Evolutionary conservation across 192 early-diverging fungal species (phyloP), one percentile per base, ranked within the genome.

Genomic region (Geranomyces variabilis): DNA sequence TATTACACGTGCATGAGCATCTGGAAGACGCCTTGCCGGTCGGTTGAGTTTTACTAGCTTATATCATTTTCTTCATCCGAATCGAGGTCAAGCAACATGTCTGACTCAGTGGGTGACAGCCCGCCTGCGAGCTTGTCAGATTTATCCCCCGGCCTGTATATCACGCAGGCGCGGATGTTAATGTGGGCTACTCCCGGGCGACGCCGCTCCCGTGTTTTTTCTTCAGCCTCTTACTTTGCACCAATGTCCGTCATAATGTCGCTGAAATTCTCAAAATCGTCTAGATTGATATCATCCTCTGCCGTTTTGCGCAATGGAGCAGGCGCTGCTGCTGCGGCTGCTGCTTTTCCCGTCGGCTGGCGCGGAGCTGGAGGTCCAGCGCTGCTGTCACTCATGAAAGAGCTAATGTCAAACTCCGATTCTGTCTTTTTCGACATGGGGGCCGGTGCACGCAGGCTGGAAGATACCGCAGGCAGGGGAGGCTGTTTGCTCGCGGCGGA

Each of bases 341-440:
- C 36, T 41, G 36, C 36, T 41, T 41, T 41, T 41, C 36, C 36
- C 10, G 36, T 10, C 36, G 51, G 51, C 24, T 3, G 7, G 51
- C 51, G 19, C 19, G 51, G 15, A 24, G 19, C n/a, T 24, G 51
- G 24, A 3, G 24, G 19, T 53, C n/a, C 51, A 4, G 51, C n/a
- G 24, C 51, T 53, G 30, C 58, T 60, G 17, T 60, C 30, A 26
- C 58, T 60, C 28, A 33, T 33, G 31, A 60, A 60, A 7, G 58
- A 60, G 30, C 58, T 60, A 7, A 60, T 33, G 31, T 60, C 58
- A 33, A 60, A 60, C 8, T 60, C 58, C 58, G 58, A 60, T 9
- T 60, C 58, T 17, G 22, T 33, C 31, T 60, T 60, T 17, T 29
- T 19, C 6, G 22, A 33, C 31, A 26, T 7, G 3, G 31, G 19